Base-by-base conservation (phyloP, 495 filamentous ascomycete species). In the Lasiosphaeria ovina region DNA sequence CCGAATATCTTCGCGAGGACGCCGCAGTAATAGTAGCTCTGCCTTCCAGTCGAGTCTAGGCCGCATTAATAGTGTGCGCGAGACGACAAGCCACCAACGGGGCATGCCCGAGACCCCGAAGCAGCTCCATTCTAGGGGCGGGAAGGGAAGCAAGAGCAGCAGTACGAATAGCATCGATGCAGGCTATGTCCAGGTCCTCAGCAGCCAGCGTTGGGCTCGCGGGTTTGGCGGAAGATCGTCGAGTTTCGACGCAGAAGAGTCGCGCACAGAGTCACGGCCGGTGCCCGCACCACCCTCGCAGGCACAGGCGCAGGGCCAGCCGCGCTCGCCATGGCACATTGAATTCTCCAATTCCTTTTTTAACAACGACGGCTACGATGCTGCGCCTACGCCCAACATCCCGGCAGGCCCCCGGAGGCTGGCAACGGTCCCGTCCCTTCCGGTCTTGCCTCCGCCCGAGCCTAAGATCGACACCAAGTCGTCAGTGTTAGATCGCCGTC, bases 311-410 rank as follows among this genome's bases (percentile, higher is more conserved):
- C 49, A 24, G 32, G 6, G 5, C 6, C 49, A 51, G 12, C 2
- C 47, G 51, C 66, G 67, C 40, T 62, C 58, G 58, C 71, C 72
- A n/a, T 77, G 76, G 74, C 70, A 79, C 58, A 65, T 74, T 36
- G 79, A 79, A 34, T 73, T 79, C 64, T 70, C 73, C 38, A 75
- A 71, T 53, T 72, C 72, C 34, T 78, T 80, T 62, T 72, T 74
- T 65, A 65, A 77, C 60, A 69, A 71, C 61, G 76, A 86, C 58
- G 76, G 86, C 57, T 83, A 87, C 70, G 91, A 96, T 66, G 90
- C 93, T 59, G 94, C 94, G 35, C 93, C 93, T 11, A 92, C 88
- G 24, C 94, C 94, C 31, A 94, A 86, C 45, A 77, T 98, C 52
- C 92, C 92, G 17, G 88, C 79, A 48, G 93, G 93, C 11, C 92